Evolutionary conservation across 2,329 filamentous ascomycete genomes (phyloP), one percentile per base, ranked within the genome.

Genomic region (Macroventuria anomochaeta): DNA sequence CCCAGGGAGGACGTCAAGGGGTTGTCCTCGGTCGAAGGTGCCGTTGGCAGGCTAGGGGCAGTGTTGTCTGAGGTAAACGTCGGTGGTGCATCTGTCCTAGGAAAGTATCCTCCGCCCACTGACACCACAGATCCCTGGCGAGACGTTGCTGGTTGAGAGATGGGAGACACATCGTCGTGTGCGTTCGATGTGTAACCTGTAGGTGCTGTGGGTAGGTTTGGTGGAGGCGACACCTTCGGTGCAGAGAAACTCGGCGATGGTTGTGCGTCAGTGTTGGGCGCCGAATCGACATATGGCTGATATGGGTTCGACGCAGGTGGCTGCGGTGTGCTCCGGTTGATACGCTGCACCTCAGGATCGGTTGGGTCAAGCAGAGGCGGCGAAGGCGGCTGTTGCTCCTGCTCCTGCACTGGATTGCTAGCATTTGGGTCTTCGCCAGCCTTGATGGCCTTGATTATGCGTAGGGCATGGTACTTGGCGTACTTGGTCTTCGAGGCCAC

Each of bases 401-500:
- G 74, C 49, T 84, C 80, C 46, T 87, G 81, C 51, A 85, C 85
- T 0, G 93, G 93, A 68, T 97, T 97, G 7, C 90, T 89, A 49
- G 88, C 86, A 75, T 99, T 99, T 3, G 95, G 95, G 69, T 99
- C 93, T 61, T 90, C 88, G 47, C 92, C 92, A 33, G 93, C 90
- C 69, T 93, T 95, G 67, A 97, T 84, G 10, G 95, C 95, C 76
- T 91, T 96, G 13, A 90, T 82, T 69, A 99, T 99, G 53, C 95
- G 86, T 29, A 93, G 80, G 2, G 93, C 93, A 73, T 97, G 96
- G 83, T 91, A 99, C 75, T 97, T 99, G 34, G 93, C 92, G 72
- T 91, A 99, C 74, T 96, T 97, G 76, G 93, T 91, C 80, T 96
- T 97, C 48, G 91, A 85, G 32, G 86, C 81, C 17, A 88, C 85